Percentiles rank a stretch among this genome's conserved stretches.
Conservation (phyloP, 257 asterid genomes). For the Solanum medicagineum region DNA sequence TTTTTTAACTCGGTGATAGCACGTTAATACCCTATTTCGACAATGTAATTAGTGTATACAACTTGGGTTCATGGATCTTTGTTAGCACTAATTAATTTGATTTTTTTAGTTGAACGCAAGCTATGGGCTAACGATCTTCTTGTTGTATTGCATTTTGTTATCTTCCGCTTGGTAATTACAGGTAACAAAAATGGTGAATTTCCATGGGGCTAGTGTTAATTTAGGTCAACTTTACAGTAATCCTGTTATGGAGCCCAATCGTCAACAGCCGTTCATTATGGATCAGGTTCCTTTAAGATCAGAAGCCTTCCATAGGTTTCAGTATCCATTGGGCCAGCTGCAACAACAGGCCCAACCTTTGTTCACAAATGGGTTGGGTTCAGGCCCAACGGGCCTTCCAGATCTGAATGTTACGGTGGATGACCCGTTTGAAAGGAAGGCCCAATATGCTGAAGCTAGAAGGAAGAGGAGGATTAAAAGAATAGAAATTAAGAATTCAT, state of each 20-base stretch:
- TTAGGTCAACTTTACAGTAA: neutral
- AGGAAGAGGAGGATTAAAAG: constrained; percentile 40
- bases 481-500: constrained; percentile 14
- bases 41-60: neutral
- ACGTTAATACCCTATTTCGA: neutral
- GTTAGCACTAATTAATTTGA: neutral
- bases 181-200: neutral
- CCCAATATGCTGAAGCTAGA: constrained; percentile 49
- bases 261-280: constrained; percentile 9
- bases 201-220: neutral
- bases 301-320: neutral
- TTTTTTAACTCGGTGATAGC: neutral
- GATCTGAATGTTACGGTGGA: constrained; percentile 22
- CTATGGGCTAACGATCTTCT: neutral
- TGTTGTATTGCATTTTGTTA: neutral
- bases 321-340: neutral
- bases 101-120: too few species aligned
- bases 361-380: constrained; percentile 11
- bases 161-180: neutral
- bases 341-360: constrained; percentile 3
- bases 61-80: neutral
- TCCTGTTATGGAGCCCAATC: neutral
- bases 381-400: constrained; percentile 28
- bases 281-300: constrained; percentile 16
- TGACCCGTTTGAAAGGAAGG: constrained; percentile 17